Evolutionary conservation across 805 yeast species (phyloP).

Genomic region (Wickerhamomyces strasburgensis): DNA sequence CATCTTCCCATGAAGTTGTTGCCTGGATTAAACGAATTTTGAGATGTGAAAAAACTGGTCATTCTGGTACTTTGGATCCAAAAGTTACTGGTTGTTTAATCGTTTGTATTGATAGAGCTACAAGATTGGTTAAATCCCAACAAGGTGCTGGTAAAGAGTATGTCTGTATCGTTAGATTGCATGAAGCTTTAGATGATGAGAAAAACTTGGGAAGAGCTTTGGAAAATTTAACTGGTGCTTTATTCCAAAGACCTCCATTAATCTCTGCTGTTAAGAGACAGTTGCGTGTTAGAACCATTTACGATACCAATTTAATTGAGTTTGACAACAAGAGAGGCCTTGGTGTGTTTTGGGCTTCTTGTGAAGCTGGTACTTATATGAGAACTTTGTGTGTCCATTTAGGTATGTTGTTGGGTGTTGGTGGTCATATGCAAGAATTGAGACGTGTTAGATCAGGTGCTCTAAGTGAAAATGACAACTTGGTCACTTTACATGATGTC

Average conservation of each 20-base stretch:
- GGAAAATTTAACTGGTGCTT: conserved; percentile 96
- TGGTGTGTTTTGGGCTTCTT: conserved; percentile 99
- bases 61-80: conserved; percentile 98
- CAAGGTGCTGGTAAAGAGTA: conserved; percentile 99
- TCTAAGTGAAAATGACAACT: conserved; percentile 77
- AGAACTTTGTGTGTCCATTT: conserved; percentile 98
- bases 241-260: conserved; percentile 98
- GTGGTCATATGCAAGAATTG: conserved; percentile 99
- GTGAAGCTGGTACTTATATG: conserved; percentile 99
- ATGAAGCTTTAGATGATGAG: conserved; percentile 86
- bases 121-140: conserved; percentile 95
- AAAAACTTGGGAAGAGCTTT: conserved; percentile 82
- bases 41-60: conserved; percentile 97
- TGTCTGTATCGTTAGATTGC: conserved; percentile 94
- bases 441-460: conserved; percentile 99
- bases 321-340: conserved; percentile 95
- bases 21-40: conserved; percentile 98
- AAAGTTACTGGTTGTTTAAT: conserved; percentile 98
- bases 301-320: conserved; percentile 92
- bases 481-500: conserved; percentile 95
- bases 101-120: conserved; percentile 97
- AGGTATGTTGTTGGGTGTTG: conserved; percentile 97
- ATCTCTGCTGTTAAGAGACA: conserved; percentile 99
- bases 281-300: conserved; percentile 95
- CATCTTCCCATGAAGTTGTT: conserved; percentile 98